Evolutionary conservation across 2,329 filamentous ascomycete species (phyloP), one percentile per base, ranked within the genome.

Genomic region (Aspergillus pseudoglaucus): DNA sequence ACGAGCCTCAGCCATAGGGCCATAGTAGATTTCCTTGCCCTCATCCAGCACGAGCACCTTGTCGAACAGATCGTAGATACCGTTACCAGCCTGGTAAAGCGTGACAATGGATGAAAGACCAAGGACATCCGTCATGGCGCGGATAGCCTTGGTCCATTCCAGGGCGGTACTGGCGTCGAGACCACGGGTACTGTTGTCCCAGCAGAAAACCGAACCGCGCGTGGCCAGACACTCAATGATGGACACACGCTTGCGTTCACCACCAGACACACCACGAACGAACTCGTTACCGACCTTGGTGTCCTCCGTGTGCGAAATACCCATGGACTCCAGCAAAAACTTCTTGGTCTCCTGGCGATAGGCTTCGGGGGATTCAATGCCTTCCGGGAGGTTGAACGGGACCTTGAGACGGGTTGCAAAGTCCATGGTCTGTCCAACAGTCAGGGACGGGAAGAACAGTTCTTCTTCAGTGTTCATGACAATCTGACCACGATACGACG

Each of bases 251-350:
- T 87, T 87, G 5, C 83, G 68, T 62, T 87, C 83, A 25, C 84
- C 84, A 23, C 83, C 84, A 14, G 79, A 83, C 0, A 87, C 81
- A 55, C 85, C 83, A 3, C 83, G 76, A 0, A 85, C 73, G 49
- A 76, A 84, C 33, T 81, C 81, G 50, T 87, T 79, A 1, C 84
- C 84, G 4, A 87, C 81, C 57, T 82, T 85, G 4, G 84, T 88
- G 22, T 83, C 74, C 12, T 70, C 56, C 0, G 82, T 84, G 55
- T 85, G 82, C 4, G 65, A 66, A 20, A 84, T 82, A 0, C 74
- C 68, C 72, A 83, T 76, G 0, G 78, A 76, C 47, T 76, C 64
- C 1, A 85, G 70, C 1, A 85, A 59, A 49, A 84, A 83, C 12
- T 80, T 70, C 23, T 75, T 74, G 2, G 66, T 72, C 44, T 75